These are phyloP conservation scores for Astraeus odoratus DNA, from an alignment of 768 basidiomycete genomes.

Conservation along the genomic window DNA sequence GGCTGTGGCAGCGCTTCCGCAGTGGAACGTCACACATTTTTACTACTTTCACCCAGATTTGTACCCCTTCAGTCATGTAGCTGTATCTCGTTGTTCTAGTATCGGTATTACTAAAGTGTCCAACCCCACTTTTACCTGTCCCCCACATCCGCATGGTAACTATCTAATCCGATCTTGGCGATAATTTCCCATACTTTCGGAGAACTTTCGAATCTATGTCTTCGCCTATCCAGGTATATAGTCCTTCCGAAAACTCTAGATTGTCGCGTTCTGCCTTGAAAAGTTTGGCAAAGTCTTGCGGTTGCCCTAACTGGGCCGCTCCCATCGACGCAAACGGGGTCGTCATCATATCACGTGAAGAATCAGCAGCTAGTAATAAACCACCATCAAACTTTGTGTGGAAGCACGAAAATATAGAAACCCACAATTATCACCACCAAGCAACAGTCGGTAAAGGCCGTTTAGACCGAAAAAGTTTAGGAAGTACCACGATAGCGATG, in stretches of 20 bases:
- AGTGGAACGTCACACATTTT: neutral
- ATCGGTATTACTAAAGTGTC: slow-evolving; percentile 13
- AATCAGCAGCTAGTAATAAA: slow-evolving; percentile 59
- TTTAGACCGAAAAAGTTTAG: slow-evolving; percentile 98
- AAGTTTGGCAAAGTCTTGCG: slow-evolving; percentile 83
- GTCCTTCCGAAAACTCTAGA: slow-evolving; percentile 82
- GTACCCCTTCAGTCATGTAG: slow-evolving; percentile 24
- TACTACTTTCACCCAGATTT: slow-evolving; percentile 10
- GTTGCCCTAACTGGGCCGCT: slow-evolving; percentile 42
- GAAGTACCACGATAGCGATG: slow-evolving; percentile 98
- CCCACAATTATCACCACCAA: slow-evolving; percentile 86
- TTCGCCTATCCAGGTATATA: slow-evolving; percentile 77
- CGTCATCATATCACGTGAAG: slow-evolving; percentile 64
- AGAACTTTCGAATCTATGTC: slow-evolving; percentile 78
- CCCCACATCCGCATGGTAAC: slow-evolving; percentile 8
- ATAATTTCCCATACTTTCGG: slow-evolving; percentile 64
- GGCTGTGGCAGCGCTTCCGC: neutral
- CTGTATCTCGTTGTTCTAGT: slow-evolving; percentile 14
- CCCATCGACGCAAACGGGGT: slow-evolving; percentile 58
- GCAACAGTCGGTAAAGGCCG: slow-evolving; percentile 87
- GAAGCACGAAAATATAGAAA: slow-evolving; percentile 9
- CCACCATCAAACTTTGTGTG: slow-evolving; percentile 10
- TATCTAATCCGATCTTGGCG: slow-evolving; percentile 20
- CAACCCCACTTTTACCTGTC: slow-evolving; percentile 7
- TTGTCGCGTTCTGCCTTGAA: slow-evolving; percentile 92